Evolutionary conservation across 2,329 filamentous ascomycete species (phyloP).

Genomic region (Beauveria australis): DNA sequence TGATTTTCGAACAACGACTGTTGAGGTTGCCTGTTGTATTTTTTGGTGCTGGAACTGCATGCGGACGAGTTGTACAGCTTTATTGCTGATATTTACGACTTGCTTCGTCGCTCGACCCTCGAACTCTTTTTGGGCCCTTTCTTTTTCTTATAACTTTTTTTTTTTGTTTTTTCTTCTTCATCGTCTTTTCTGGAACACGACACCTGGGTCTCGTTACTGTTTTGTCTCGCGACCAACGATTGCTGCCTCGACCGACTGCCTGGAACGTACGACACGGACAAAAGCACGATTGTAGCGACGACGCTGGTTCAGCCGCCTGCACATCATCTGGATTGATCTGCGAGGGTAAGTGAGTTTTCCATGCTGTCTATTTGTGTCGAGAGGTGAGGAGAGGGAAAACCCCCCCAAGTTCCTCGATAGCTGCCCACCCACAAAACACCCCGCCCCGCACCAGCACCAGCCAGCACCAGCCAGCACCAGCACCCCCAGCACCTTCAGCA

Average conservation of each 20-base stretch:
- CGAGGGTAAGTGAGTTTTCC: neutral
- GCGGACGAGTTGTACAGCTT: neutral
- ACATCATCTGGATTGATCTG: constrained; percentile 4
- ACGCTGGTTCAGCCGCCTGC: constrained; percentile 3
- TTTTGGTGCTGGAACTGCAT: neutral
- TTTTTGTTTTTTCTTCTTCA: neutral
- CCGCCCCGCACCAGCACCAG: no score
- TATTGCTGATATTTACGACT: neutral
- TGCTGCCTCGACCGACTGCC: neutral
- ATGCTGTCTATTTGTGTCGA: neutral
- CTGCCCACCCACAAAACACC: no score
- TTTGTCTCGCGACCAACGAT: neutral
- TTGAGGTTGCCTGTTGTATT: neutral
- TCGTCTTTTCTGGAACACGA: no score
- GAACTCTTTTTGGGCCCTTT: neutral
- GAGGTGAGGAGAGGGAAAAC: no score
- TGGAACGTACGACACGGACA: neutral
- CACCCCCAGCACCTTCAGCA: no score
- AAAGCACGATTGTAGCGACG: neutral
- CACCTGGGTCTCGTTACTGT: neutral
- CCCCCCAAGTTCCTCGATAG: neutral
- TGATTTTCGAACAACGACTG: neutral
- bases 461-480: no score
- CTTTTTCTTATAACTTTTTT: neutral
- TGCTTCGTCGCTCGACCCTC: neutral